Base-by-base conservation (phyloP, 2,329 filamentous ascomycete genomes). In the Leptographium lundbergii region DNA sequence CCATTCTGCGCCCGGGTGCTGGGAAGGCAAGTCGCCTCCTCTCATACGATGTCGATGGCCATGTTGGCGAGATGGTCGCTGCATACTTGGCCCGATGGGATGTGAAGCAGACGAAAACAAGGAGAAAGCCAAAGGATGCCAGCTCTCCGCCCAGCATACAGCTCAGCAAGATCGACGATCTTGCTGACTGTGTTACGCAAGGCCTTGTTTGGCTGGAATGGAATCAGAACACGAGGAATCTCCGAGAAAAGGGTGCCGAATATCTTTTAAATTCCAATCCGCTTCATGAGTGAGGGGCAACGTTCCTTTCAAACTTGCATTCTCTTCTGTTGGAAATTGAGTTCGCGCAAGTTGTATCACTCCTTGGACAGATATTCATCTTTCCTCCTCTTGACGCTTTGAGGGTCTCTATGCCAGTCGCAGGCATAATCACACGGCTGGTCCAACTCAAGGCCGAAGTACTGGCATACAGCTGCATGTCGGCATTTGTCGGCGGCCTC, bases 111-210 rank as follows among this genome's bases (percentile, higher is more conserved):
- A 57, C 25, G 34, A 47, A 39, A 51, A 24, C 10, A 47, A 25
- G 42, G 14, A 39, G 22, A 19, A 55, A 53, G 36, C 6, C 19
- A 34, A 17, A 27, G 7, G 29, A 22, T 19, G 13, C 56, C 42
- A 65, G 67, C 59, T 66, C 65, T 60, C 11, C 14, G 14, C 13
- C 9, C 11, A 53, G 27, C 27, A 13, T 54, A 19, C 6, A 19
- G 13, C 59, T 68, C 55, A 69, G 63, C n/a, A 94, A 94, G 70
- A 70, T 92, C 57, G 89, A 95, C 70, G 89, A 95, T 73, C 72
- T 95, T 56, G 87, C 89, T 0, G 89, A 95, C 73, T 88, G 85
- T 68, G 72, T 94, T 29, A 69, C 94, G 58, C 89, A 95, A 69
- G 89, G 84, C 2, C 76, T 89, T 60, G 85, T 88, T 3, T 92